These are phyloP conservation scores for Ceratobasidium papillatum DNA, from an alignment of 1,284 basidiomycete genomes.

Conservation along the genomic window DNA sequence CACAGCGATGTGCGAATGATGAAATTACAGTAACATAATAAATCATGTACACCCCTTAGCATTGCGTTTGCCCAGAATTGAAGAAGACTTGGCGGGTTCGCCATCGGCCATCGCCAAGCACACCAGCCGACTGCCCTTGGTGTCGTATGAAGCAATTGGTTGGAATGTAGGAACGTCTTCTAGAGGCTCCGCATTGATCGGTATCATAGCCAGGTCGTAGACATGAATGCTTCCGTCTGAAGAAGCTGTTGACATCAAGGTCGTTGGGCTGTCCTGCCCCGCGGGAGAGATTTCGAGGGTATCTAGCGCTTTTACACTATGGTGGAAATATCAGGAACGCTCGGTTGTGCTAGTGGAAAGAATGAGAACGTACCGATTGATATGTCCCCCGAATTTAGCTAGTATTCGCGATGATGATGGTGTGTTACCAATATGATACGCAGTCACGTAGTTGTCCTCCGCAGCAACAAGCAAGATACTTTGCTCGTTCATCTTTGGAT, in stretches of 20 bases:
- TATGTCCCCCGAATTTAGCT: conserved; percentile 73
- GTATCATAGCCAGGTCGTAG: conserved; percentile 71
- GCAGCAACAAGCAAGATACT: conserved; percentile 82
- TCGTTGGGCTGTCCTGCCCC: conserved; percentile 57
- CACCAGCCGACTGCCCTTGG: conserved; percentile 83
- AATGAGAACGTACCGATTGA: conserved; percentile 65
- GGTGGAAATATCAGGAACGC: conserved; percentile 3
- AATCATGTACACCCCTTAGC: background rate
- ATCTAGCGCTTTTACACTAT: conserved; percentile 76
- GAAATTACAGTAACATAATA: background rate
- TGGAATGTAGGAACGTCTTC: conserved; percentile 56
- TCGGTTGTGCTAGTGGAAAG: background rate
- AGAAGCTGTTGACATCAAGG: conserved; percentile 76
- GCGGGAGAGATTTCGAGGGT: conserved; percentile 67
- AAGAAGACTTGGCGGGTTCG: conserved; percentile 48
- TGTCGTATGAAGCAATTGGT: conserved; percentile 76
- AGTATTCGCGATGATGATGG: conserved; percentile 56
- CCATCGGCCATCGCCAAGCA: conserved; percentile 78
- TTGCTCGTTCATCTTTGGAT: conserved; percentile 56
- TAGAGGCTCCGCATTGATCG: conserved; percentile 46
- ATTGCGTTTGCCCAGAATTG: conserved; percentile 21
- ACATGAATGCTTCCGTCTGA: conserved; percentile 86
- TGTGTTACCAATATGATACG: conserved; percentile 66
- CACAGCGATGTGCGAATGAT: too few species aligned
- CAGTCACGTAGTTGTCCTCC: conserved; percentile 83